Conservation (phyloP, 2,329 filamentous ascomycete species). For the Ascochyta fabae region DNA sequence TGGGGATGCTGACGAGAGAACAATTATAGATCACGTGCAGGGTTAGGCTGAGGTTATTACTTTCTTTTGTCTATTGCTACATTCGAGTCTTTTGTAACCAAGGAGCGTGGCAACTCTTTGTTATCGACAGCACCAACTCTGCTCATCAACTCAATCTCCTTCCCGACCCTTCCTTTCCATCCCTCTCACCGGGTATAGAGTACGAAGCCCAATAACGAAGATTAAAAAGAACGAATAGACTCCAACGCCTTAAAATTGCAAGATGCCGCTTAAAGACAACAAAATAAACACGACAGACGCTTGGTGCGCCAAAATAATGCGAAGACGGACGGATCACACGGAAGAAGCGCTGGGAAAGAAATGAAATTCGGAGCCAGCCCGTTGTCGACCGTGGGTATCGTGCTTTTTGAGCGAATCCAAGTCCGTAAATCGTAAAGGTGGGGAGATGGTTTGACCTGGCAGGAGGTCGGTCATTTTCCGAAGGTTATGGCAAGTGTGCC, state of each 20-base stretch:
- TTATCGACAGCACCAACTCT: neutral
- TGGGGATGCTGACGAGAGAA: neutral
- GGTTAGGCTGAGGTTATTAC: neutral
- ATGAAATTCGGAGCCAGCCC: constrained; percentile 22
- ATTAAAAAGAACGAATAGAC: neutral
- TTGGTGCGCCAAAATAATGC: constrained; percentile 3
- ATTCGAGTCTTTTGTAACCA: neutral
- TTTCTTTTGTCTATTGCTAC: constrained; percentile 16
- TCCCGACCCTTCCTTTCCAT: neutral
- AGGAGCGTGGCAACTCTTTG: neutral
- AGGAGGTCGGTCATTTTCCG: neutral
- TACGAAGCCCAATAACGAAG: neutral
- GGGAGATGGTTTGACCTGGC: neutral
- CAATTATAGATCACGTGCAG: neutral
- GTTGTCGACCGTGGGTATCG: constrained; percentile 24
- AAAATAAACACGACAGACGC: constrained; percentile 1
- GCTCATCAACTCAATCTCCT: neutral
- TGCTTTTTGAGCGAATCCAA: constrained; percentile 17
- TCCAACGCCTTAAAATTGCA: constrained; percentile 7
- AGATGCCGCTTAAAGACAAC: constrained; percentile 14
- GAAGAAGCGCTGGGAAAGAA: constrained; percentile 13
- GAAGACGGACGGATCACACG: neutral
- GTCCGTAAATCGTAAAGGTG: constrained; percentile 11
- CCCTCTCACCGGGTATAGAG: constrained; percentile 10
- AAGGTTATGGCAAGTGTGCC: neutral